Evolutionary conservation across 768 basidiomycete species (phyloP), one percentile per base, ranked within the genome.

Genomic region (Trametes gibbosa): DNA sequence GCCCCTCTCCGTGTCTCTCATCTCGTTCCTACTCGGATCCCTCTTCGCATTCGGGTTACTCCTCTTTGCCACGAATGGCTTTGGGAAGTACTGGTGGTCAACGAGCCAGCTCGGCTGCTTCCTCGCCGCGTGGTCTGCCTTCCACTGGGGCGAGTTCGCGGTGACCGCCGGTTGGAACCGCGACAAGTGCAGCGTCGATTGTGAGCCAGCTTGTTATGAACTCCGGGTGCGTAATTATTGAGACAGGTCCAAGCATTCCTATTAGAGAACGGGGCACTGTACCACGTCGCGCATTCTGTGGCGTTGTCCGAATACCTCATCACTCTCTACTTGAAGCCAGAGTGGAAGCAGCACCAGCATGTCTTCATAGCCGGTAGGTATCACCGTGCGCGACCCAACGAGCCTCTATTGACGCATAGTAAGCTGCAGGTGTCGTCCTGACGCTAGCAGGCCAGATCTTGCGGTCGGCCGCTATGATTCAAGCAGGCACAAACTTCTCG

Each of bases 111-210:
- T 97, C 2, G 92, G 90, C 0, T 85, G 91, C 71, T 98, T 95
- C 71, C 62, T 91, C 40, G 85, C 89, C 34, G 80, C 87, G 5
- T 93, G 92, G 90, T 80, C 91, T 0, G 76, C 80, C 35, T 99
- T 99, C 72, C 97, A 99, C 68, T 89, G 93, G 85, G 85, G 83
- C 13, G 97, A 99, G 72, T 98, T 95, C 68, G 90, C 89, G 37
- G 93, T 95, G 4, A 97, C 97, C 7, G 95, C 95, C 0, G 92
- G 92, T 23, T 98, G 92, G 89, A 98, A 98, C 72, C 75, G 87
- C 40, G 88, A 90, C 52, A 97, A 95, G 74, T 90, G 94, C 68
- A 92, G 86, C 59, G 84, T 97, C 8, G 92, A 95, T 69, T 98
- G 97, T 96, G 70, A 78, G 93, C 80, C 10, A 32, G 17, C 34